Conservation (phyloP, 202 grass and related monocot genomes). For the Elaeis oleifera region DNA sequence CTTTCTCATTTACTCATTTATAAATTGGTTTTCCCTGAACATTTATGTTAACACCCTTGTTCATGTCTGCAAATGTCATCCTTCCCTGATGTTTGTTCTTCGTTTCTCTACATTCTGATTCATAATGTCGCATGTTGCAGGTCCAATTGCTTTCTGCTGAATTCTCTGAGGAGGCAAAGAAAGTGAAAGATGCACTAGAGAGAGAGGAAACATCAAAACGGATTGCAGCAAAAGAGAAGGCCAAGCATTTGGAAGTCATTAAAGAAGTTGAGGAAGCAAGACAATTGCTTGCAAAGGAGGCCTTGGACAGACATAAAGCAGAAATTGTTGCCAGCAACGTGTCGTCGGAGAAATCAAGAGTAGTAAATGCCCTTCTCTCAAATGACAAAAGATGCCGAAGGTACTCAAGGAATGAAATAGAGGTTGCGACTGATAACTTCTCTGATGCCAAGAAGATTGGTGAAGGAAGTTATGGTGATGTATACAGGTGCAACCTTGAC, state of each 20-base stretch:
- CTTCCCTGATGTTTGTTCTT: conserved; percentile 2
- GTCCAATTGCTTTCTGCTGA: conserved; percentile 51
- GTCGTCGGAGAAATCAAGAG: conserved; percentile 36
- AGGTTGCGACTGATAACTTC: conserved; percentile 79
- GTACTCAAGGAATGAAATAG: conserved; percentile 83
- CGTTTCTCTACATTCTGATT: neutral
- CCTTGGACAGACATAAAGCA: conserved; percentile 42
- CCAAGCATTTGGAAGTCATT: conserved; percentile 35
- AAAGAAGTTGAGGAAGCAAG: conserved; percentile 43
- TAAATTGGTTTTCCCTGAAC: too few relatives aligned
- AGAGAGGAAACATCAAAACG: conserved; percentile 37
- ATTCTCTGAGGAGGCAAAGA: conserved; percentile 35
- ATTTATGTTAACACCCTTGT: too few relatives aligned
- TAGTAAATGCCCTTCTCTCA: conserved; percentile 39
- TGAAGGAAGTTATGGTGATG: conserved; percentile 81
- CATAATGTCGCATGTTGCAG: conserved; percentile 33
- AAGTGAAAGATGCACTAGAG: conserved; percentile 43
- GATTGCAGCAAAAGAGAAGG: conserved; percentile 33
- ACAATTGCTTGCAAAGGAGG: conserved; percentile 35
- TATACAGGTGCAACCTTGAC: conserved; percentile 91
- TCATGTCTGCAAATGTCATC: neutral
- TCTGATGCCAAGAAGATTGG: conserved; percentile 87
- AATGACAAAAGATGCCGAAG: conserved; percentile 62
- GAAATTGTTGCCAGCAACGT: conserved; percentile 35
- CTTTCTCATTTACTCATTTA: too few relatives aligned